phyloP scores from a whole-genome alignment of 805 yeast genomes.

The Saccharomycopsis sp. region DNA sequence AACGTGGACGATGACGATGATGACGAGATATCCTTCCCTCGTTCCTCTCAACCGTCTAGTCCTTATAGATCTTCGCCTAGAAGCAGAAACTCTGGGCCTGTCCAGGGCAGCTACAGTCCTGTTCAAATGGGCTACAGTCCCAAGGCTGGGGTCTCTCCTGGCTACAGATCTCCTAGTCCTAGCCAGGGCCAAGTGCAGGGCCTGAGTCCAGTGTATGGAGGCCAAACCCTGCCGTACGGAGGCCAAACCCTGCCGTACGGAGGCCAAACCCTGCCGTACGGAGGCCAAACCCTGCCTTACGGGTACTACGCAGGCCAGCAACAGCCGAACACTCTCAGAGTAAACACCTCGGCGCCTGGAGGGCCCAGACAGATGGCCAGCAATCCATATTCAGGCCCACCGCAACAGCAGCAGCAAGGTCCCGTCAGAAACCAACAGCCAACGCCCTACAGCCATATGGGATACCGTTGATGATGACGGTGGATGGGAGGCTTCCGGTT shows the following conservation, averaged over 20 bases:
- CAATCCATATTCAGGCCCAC: not conserved
- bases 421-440: not conserved
- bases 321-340: not conserved
- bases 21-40: not conserved
- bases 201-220: not conserved
- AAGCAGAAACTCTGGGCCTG: not conserved
- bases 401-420: not conserved
- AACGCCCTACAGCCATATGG: not conserved
- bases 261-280: not conserved
- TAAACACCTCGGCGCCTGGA: not conserved
- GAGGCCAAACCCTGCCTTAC: not conserved
- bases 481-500: too few relatives aligned
- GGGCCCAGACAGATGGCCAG: not conserved
- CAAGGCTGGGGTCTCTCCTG: not conserved
- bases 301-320: not conserved
- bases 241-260: not conserved
- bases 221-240: not conserved
- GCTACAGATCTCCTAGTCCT: not conserved
- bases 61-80: not conserved
- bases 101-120: not conserved
- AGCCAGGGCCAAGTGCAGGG: not conserved
- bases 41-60: not conserved
- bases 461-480: constrained; percentile 4
- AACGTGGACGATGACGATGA: constrained; percentile 13
- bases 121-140: not conserved